Conservation (phyloP, 768 basidiomycete species). For the Phanerodontia chrysosporium region DNA sequence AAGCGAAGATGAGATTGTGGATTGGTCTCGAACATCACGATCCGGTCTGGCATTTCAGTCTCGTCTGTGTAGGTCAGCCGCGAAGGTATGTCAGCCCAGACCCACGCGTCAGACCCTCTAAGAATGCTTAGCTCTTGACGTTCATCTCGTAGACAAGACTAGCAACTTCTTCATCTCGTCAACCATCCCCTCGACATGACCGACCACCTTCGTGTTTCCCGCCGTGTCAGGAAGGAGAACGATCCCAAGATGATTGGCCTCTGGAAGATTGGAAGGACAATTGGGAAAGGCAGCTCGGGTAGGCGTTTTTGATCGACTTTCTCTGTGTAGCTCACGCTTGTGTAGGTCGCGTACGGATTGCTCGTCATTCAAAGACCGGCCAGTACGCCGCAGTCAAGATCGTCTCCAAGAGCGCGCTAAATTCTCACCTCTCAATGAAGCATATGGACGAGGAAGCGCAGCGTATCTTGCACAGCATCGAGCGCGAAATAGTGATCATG, state of each 20-base stretch:
- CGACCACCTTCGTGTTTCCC: slow-evolving; percentile 12
- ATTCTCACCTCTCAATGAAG: slow-evolving; percentile 63
- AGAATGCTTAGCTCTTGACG: neutral
- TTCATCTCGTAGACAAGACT: neutral
- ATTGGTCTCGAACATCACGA: too few species aligned
- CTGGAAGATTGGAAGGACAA: slow-evolving; percentile 53
- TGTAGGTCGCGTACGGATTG: slow-evolving; percentile 85
- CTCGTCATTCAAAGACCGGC: slow-evolving; percentile 81
- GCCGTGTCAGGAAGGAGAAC: slow-evolving; percentile 21
- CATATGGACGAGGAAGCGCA: slow-evolving; percentile 72
- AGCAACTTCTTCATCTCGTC: neutral
- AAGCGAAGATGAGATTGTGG: too few species aligned
- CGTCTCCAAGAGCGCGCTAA: slow-evolving; percentile 71
- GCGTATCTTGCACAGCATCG: slow-evolving; percentile 73
- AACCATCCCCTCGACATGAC: slow-evolving; percentile 11
- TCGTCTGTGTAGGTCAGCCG: neutral
- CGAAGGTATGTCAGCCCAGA: neutral
- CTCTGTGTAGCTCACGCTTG: neutral
- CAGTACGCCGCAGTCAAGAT: slow-evolving; percentile 95
- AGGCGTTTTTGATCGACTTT: neutral
- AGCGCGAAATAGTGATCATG: slow-evolving; percentile 96
- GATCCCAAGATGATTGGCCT: slow-evolving; percentile 43
- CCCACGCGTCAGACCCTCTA: neutral
- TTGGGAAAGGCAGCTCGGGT: slow-evolving; percentile 54
- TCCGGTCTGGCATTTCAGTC: neutral